Evolutionary conservation across 192 early-diverging fungal species (phyloP).

Genomic region (Podila epicladia): DNA sequence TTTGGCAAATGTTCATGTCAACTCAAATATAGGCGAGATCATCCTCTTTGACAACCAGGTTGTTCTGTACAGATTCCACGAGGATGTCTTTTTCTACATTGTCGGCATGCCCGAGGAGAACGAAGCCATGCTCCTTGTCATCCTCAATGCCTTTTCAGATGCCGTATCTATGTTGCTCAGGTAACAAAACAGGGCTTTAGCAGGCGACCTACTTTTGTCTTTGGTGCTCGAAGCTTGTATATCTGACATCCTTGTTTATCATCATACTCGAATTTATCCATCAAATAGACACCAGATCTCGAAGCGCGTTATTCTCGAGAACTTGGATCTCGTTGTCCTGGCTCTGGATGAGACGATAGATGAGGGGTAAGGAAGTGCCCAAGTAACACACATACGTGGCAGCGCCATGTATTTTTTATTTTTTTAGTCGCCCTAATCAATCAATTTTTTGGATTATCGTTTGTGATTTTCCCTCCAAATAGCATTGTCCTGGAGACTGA

Average conservation of each 20-base stretch:
- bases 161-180: conserved; percentile 86
- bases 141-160: conserved; percentile 86
- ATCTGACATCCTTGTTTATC: background rate
- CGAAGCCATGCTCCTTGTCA: conserved; percentile 85
- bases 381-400: background rate
- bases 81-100: conserved; percentile 92
- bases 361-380: conserved; percentile 73
- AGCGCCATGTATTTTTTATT: background rate
- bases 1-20: background rate
- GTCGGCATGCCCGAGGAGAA: conserved; percentile 94
- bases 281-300: conserved; percentile 83
- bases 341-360: conserved; percentile 95
- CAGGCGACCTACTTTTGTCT: background rate
- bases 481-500: conserved; percentile 83
- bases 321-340: conserved; percentile 90
- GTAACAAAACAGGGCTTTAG: conserved; percentile 44
- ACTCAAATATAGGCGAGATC: conserved; percentile 72
- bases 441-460: background rate
- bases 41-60: conserved; percentile 95
- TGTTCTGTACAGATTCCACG: conserved; percentile 85
- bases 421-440: background rate
- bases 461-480: background rate
- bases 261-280: background rate
- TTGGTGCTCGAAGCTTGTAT: background rate
- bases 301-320: conserved; percentile 90